phyloP scores from a whole-genome alignment of 768 basidiomycete species.

The Pleurotus sapidus region DNA sequence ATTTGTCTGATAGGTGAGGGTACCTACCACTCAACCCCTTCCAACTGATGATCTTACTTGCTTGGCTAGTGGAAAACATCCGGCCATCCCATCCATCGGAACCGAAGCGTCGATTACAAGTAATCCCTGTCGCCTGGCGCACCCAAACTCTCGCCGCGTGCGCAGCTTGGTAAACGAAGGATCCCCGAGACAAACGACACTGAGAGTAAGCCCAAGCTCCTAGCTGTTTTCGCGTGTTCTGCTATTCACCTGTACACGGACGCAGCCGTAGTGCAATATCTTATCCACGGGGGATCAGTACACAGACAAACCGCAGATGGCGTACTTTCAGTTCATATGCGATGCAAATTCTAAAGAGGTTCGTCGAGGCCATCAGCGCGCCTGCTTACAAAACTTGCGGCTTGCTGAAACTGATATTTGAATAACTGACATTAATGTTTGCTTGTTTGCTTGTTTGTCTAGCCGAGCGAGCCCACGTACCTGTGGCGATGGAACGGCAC shows the following conservation, averaged over 20 bases:
- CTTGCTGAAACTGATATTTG: too few species aligned
- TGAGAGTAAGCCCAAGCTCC: neutral
- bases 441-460: too few species aligned
- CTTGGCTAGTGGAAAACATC: constrained; percentile 21
- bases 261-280: constrained; percentile 24
- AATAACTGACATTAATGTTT: too few species aligned
- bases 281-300: constrained; percentile 28
- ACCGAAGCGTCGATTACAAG: constrained; percentile 29
- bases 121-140: constrained; percentile 26
- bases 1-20: constrained; percentile 26
- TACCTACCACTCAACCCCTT: too few species aligned
- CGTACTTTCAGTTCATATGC: constrained; percentile 27
- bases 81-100: constrained; percentile 30
- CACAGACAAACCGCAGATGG: constrained; percentile 23
- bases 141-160: constrained; percentile 16
- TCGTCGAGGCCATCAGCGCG: too few species aligned
- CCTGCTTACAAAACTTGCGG: too few species aligned
- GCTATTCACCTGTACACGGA: neutral
- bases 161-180: constrained; percentile 11
- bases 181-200: constrained; percentile 3
- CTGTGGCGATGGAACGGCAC: neutral
- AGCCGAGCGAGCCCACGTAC: neutral
- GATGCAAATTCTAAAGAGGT: constrained; percentile 20
- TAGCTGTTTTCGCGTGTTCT: too few species aligned
- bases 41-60: too few species aligned